These are phyloP conservation scores for Fusarium vanettenii DNA, from an alignment of 2,329 filamentous ascomycete genomes.

Conservation along the genomic window DNA sequence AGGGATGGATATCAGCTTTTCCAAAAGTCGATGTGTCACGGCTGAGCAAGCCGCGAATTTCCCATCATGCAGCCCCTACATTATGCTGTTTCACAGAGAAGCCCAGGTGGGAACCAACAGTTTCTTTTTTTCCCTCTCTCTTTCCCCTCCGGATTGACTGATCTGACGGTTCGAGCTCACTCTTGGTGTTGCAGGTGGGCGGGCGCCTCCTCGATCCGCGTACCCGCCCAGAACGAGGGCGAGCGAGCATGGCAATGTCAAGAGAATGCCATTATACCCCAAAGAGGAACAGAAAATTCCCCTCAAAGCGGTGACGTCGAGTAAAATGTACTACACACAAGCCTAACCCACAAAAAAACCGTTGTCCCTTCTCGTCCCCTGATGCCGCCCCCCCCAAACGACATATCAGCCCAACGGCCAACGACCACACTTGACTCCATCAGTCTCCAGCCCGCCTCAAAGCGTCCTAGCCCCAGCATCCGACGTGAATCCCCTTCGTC, in stretches of 20 bases:
- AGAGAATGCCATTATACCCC: background rate
- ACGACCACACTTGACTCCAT: conserved; percentile 31
- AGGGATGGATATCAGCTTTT: conserved; percentile 2
- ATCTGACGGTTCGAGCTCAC: background rate
- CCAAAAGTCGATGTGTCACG: conserved; percentile 15
- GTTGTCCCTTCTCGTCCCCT: conserved; percentile 35
- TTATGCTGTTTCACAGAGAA: conserved; percentile 27
- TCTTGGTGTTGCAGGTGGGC: background rate
- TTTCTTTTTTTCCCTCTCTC: background rate
- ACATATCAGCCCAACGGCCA: conserved; percentile 39
- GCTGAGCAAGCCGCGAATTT: conserved; percentile 19
- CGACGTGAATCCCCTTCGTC: conserved; percentile 26
- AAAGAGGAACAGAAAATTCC: conserved; percentile 15
- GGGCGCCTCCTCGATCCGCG: background rate
- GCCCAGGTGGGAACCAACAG: conserved; percentile 6
- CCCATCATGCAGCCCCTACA: conserved; percentile 21
- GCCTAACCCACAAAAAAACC: conserved; percentile 40
- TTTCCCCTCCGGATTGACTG: background rate
- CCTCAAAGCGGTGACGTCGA: conserved; percentile 27
- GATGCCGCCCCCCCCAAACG: conserved; percentile 30
- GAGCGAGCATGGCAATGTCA: background rate
- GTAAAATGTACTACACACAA: conserved; percentile 21
- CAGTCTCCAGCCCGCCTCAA: conserved; percentile 27
- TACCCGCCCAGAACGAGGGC: background rate
- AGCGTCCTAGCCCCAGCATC: conserved; percentile 30